Percentiles rank a stretch among this genome's conserved stretches.
Evolutionary conservation across 1,139 yeast species (phyloP).

Genomic region (Magnusiomyces paraingens): DNA sequence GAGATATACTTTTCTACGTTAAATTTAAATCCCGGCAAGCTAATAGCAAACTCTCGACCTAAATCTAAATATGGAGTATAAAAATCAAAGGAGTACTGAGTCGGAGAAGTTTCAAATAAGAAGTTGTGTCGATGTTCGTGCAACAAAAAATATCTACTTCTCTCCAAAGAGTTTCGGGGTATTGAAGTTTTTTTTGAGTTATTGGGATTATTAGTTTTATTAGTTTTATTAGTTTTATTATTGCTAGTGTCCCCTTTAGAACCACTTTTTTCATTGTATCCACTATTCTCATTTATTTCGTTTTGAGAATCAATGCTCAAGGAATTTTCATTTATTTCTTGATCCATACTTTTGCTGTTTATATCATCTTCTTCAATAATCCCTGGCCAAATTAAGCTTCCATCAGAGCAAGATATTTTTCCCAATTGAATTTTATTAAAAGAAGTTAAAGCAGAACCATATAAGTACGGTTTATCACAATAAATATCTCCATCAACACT

Average conservation of each 20-base stretch:
- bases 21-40: slow-evolving; percentile 41
- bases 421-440: slow-evolving; percentile 38
- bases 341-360: not conserved
- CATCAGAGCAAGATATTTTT: not conserved
- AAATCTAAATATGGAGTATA: slow-evolving; percentile 40
- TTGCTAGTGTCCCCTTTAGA: not conserved
- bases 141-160: slow-evolving; percentile 33
- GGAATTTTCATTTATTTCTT: not conserved
- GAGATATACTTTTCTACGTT: slow-evolving; percentile 39
- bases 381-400: slow-evolving; percentile 13
- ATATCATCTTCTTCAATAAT: slow-evolving; percentile 1
- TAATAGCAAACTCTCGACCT: slow-evolving; percentile 36
- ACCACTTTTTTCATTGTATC: too few species aligned
- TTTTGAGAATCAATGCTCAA: not conserved
- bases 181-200: not conserved
- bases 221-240: not conserved
- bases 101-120: slow-evolving; percentile 26
- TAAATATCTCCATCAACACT: slow-evolving; percentile 60
- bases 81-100: slow-evolving; percentile 39
- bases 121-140: slow-evolving; percentile 29
- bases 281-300: not conserved
- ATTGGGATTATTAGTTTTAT: not conserved
- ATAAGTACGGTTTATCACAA: slow-evolving; percentile 51
- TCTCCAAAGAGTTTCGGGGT: slow-evolving; percentile 21
- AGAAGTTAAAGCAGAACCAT: slow-evolving; percentile 56